Percentiles rank a stretch among this genome's conserved stretches.
Conservation (phyloP, 805 yeast genomes). For the Scheffersomyces stipitis region DNA sequence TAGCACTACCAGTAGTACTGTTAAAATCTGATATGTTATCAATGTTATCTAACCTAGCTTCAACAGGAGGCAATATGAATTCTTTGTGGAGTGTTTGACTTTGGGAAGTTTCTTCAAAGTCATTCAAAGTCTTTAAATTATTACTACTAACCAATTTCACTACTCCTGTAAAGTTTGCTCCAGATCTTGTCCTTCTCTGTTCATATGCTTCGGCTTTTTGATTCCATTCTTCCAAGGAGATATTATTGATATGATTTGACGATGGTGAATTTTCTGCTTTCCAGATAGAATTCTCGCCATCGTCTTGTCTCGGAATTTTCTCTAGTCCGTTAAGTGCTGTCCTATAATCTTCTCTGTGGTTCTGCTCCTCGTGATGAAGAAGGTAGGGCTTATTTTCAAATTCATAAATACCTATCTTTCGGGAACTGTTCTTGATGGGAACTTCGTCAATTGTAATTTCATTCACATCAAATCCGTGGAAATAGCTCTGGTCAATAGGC, state of each 20-base stretch:
- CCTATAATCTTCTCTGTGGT: conserved; percentile 13
- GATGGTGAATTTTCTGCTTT: conserved; percentile 2
- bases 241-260: conserved; percentile 10
- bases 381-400: conserved; percentile 2
- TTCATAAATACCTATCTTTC: conserved; percentile 6
- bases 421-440: background rate
- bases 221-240: conserved; percentile 36
- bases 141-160: conserved; percentile 18
- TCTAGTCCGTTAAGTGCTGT: conserved; percentile 25
- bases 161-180: conserved; percentile 19
- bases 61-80: conserved; percentile 9
- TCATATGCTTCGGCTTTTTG: conserved; percentile 22
- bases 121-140: conserved; percentile 8
- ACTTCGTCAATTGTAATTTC: conserved; percentile 7
- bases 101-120: background rate
- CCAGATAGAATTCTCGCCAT: conserved; percentile 5
- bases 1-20: conserved; percentile 4
- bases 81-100: background rate
- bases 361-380: conserved; percentile 1
- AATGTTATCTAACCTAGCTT: conserved; percentile 19
- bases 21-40: conserved; percentile 28
- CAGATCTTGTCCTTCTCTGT: conserved; percentile 20
- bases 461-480: conserved; percentile 26
- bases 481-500: conserved; percentile 14
- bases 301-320: conserved; percentile 19